A percentile compares a stretch with the other conserved stretches of the same genome.
These are phyloP conservation scores for Solanum habrochaites DNA, from an alignment of 257 asterid species.

Conservation along the genomic window DNA sequence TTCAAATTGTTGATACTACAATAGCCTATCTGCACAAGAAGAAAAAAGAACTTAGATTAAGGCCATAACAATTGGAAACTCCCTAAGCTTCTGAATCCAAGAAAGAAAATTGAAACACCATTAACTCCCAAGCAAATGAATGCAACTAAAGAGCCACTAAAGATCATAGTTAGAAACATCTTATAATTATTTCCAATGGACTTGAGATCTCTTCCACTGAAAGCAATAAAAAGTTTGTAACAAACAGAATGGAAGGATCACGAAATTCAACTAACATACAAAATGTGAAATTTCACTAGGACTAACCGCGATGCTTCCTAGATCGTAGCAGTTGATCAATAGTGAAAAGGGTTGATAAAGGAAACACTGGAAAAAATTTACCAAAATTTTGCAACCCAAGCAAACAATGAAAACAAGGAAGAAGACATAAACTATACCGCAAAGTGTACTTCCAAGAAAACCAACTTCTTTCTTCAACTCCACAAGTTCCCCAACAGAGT, in stretches of 20 bases:
- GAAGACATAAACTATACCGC: slow-evolving; percentile 28
- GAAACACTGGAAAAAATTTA: slow-evolving; percentile 6
- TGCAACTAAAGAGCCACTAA: neutral
- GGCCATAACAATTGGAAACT: neutral
- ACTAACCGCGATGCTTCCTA: neutral
- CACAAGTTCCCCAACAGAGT: slow-evolving; percentile 13
- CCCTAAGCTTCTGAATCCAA: neutral
- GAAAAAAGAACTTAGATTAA: neutral
- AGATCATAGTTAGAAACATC: neutral
- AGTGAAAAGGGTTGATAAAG: neutral
- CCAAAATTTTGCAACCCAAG: slow-evolving; percentile 17
- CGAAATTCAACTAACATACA: neutral
- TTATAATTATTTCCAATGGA: neutral
- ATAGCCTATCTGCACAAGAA: slow-evolving; percentile 4
- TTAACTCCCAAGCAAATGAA: neutral
- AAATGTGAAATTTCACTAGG: neutral
- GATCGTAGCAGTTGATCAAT: neutral
- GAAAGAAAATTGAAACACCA: neutral
- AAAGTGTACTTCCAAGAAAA: slow-evolving; percentile 15
- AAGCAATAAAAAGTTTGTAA: neutral
- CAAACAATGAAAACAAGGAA: neutral
- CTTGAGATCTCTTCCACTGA: neutral
- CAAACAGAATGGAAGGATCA: neutral
- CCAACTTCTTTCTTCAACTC: neutral
- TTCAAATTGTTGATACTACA: neutral